Conservation (phyloP, 2,329 filamentous ascomycete genomes). For the Bipolaris oryzae region DNA sequence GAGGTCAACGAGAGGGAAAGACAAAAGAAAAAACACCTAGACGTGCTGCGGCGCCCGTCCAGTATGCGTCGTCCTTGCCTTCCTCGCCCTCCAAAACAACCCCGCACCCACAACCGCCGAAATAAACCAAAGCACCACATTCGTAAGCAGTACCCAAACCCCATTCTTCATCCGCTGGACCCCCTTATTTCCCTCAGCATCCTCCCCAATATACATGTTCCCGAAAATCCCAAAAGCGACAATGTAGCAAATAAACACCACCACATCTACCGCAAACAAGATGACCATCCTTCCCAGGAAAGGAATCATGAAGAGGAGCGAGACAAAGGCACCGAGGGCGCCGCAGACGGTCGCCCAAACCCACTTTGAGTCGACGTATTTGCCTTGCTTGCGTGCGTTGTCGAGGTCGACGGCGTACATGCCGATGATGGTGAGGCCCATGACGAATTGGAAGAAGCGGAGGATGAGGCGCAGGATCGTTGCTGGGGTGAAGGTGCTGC, state of each 20-base stretch:
- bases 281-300: conserved; percentile 55
- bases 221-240: conserved; percentile 84
- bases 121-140: conserved; percentile 76
- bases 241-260: conserved; percentile 78
- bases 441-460: conserved; percentile 77
- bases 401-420: conserved; percentile 61
- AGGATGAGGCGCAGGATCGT: conserved; percentile 60
- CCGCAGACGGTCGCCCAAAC: conserved; percentile 62
- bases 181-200: conserved; percentile 66
- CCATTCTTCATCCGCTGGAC: conserved; percentile 82
- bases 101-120: conserved; percentile 61
- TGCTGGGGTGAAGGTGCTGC: conserved; percentile 26
- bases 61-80: conserved; percentile 37
- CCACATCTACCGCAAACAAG: conserved; percentile 70
- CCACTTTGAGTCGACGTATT: conserved; percentile 47
- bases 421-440: conserved; percentile 77
- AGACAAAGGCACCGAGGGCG: conserved; percentile 26
- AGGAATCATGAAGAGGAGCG: conserved; percentile 68
- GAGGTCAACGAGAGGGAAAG: not conserved
- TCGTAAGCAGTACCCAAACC: conserved; percentile 80
- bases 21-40: conserved; percentile 20
- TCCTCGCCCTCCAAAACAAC: conserved; percentile 60
- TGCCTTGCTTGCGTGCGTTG: conserved; percentile 53
- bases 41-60: conserved; percentile 29
- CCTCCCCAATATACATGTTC: conserved; percentile 74